Evolutionary conservation across 345 rosid species (phyloP).

Genomic region (Dovyalis caffra): DNA sequence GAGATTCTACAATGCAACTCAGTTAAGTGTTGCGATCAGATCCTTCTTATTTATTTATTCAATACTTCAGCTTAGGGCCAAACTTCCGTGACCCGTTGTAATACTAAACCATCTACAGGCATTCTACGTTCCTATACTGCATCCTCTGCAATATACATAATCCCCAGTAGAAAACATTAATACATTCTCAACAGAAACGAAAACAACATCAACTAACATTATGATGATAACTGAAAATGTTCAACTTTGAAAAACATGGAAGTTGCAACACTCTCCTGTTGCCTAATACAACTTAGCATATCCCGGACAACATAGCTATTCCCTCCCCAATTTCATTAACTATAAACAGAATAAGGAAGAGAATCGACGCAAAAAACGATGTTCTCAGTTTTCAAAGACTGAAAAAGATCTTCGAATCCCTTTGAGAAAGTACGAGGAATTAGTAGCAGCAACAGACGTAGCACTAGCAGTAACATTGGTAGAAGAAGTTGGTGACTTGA

Average conservation of each 20-base stretch:
- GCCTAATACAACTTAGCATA: slow-evolving; percentile 2
- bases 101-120: not conserved
- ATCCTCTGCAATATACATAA: not conserved
- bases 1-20: not conserved
- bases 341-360: not conserved
- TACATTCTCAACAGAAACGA: not conserved
- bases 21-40: not conserved
- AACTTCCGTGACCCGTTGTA: not conserved
- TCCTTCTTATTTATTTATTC: not conserved
- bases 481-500: slow-evolving; percentile 24
- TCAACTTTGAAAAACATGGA: slow-evolving; percentile 5
- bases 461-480: slow-evolving; percentile 9
- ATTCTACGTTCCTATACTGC: not conserved
- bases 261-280: not conserved
- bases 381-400: slow-evolving; percentile 11
- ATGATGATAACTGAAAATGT: not conserved
- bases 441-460: slow-evolving; percentile 10
- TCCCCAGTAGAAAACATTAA: not conserved
- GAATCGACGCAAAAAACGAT: not conserved
- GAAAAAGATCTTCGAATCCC: slow-evolving; percentile 25
- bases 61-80: not conserved
- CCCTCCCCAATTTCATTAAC: not conserved
- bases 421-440: slow-evolving; percentile 17
- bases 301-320: not conserved
- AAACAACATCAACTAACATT: not conserved